Evolutionary conservation across 1,139 yeast species (phyloP).

Genomic region (Debaryomyces robertsiae): DNA sequence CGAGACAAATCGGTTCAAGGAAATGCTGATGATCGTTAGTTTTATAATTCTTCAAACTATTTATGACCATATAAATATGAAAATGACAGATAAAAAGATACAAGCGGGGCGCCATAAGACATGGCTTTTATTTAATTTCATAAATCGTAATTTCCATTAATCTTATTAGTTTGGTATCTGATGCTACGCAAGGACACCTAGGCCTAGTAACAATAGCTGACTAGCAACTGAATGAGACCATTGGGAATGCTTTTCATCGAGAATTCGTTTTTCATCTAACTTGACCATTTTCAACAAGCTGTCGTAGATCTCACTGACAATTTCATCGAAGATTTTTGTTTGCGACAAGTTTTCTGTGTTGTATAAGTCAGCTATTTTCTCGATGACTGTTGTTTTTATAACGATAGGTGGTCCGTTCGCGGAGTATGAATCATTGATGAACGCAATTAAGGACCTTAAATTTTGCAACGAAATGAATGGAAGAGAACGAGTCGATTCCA

Average conservation of each 20-base stretch:
- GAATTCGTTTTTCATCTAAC: conserved; percentile 49
- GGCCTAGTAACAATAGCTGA: conserved; percentile 57
- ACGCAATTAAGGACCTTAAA: conserved; percentile 60
- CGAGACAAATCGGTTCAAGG: not conserved
- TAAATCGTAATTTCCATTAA: conserved; percentile 1
- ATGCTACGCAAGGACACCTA: conserved; percentile 55
- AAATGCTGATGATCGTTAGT: not conserved
- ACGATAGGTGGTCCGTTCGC: conserved; percentile 36
- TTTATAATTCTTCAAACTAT: not conserved
- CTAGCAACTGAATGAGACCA: conserved; percentile 68
- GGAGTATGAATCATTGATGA: conserved; percentile 48
- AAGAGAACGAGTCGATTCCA: conserved; percentile 50
- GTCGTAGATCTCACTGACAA: conserved; percentile 61
- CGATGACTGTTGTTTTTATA: conserved; percentile 60
- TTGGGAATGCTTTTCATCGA: conserved; percentile 46
- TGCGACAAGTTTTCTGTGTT: conserved; percentile 50
- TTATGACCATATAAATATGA: not conserved
- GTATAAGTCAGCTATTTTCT: conserved; percentile 55
- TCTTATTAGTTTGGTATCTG: too few species aligned
- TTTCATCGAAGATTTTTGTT: conserved; percentile 53
- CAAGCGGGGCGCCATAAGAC: too few species aligned
- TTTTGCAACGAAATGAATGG: conserved; percentile 63
- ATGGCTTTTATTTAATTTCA: not conserved
- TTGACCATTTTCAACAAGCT: conserved; percentile 57
- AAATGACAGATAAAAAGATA: not conserved